Base-by-base conservation (phyloP, 202 grass and related monocot genomes). In the Dendrocalamus latiflorus region DNA sequence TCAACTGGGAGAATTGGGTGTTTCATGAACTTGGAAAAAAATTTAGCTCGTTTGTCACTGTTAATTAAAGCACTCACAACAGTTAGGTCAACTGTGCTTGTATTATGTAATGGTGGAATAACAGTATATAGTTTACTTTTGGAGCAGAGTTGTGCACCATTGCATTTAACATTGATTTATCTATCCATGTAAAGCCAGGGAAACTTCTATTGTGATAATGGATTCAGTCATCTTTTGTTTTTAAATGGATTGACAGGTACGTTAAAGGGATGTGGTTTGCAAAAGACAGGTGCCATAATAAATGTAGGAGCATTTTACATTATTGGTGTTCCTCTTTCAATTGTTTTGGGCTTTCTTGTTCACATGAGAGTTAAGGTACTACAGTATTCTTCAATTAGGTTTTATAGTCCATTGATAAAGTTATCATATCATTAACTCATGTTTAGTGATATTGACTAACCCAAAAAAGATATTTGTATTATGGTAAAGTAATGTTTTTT, bases 251-350 rank as follows among this genome's bases (percentile, higher is more conserved):
- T 73, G 2, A 9, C 51, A 73, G 70, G 70, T 54, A 21, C 17
- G 36, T n/a, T 73, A 18, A 54, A 48, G 70, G 70, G 70, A 13
- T 54, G 70, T 73, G 70, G 70, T 30, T 54, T 73, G 70, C 53
- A 56, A 56, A 56, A 22, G 53, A 56, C 22, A 56, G 53, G 53
- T 4, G 53, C 53, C 10, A 56, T 20, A 4, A 22, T 56, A 56
- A 56, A 56, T 56, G 11, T 56, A 56, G 53, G 53, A 10, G 20
- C 48, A 73, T 34, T 73, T 49, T 73, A 73, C 30, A 53, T 73
- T 73, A 54, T 73, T 73, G 70, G 70, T 54, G 17, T 73, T 37
- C 70, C 70, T 37, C 48, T 73, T 50, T 73, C 70, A n/a, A 6
- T 73, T n/a, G 48, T 73, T 54, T 54, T 73, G 26, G 70, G 70